These are phyloP conservation scores for Lolium multiflorum DNA, from an alignment of 176 grass and related monocot species.

Conservation along the genomic window DNA sequence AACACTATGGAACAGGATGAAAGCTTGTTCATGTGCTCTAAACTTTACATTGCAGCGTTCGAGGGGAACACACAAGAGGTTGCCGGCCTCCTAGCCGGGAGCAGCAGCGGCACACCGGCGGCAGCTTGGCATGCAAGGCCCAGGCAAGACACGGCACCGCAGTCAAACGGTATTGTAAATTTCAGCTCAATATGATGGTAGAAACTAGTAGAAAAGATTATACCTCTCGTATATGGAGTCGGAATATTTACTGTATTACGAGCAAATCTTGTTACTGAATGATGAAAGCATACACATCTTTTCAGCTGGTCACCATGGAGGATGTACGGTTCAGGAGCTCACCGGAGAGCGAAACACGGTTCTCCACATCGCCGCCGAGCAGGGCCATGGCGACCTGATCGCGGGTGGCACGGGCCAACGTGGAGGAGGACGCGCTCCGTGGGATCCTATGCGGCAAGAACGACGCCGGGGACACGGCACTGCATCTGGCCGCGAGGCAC, in stretches of 20 bases:
- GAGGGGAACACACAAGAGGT: constrained; percentile 10
- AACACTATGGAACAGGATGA: background rate
- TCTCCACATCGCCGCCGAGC: constrained; percentile 48
- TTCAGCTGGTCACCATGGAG: background rate
- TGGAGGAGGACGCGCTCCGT: background rate
- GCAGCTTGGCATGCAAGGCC: background rate
- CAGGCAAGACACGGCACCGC: background rate
- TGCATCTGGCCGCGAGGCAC: constrained; percentile 45
- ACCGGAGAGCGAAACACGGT: constrained; percentile 43
- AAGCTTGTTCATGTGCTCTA: constrained; percentile 34
- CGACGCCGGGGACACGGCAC: constrained; percentile 41
- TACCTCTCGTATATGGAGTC: too few relatives aligned
- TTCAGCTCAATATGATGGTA: too few relatives aligned
- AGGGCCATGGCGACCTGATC: constrained; percentile 34
- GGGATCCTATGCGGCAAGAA: background rate
- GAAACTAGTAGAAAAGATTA: too few relatives aligned
- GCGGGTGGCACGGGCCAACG: background rate
- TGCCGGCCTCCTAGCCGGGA: background rate
- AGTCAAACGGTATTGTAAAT: too few relatives aligned
- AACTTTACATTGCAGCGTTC: constrained; percentile 34
- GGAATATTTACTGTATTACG: too few relatives aligned
- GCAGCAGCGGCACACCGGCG: background rate
- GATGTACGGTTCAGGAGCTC: constrained; percentile 32
- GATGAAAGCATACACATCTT: too few relatives aligned
- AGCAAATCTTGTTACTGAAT: too few relatives aligned